Percentiles rank a stretch among this genome's conserved stretches.
Conservation (phyloP, 768 basidiomycete genomes). For the Phaeotremella skinneri region DNA sequence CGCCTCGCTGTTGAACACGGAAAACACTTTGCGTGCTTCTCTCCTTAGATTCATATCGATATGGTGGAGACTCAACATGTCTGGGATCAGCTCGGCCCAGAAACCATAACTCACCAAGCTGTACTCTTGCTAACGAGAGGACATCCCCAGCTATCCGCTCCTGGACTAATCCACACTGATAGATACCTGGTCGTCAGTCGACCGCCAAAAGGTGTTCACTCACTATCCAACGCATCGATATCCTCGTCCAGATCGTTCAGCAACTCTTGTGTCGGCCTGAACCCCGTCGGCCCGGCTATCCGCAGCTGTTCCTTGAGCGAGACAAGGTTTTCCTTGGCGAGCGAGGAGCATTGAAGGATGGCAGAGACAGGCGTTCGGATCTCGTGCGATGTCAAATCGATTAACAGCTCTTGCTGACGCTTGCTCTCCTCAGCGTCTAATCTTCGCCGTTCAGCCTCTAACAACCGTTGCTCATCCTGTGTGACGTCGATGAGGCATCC, state of each 20-base stretch:
- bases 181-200: conserved; percentile 22
- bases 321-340: conserved; percentile 44
- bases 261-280: conserved; percentile 34
- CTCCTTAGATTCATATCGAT: conserved; percentile 47
- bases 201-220: conserved; percentile 11
- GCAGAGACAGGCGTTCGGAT: conserved; percentile 51
- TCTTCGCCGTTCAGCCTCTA: conserved; percentile 38
- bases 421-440: conserved; percentile 46
- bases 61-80: conserved; percentile 46
- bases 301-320: conserved; percentile 35
- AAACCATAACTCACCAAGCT: conserved; percentile 18
- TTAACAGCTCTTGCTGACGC: conserved; percentile 50
- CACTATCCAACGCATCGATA: conserved; percentile 49
- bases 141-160: conserved; percentile 50
- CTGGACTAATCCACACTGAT: conserved; percentile 43
- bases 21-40: conserved; percentile 44
- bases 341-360: conserved; percentile 48
- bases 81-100: conserved; percentile 7
- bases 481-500: conserved; percentile 45
- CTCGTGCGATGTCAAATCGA: conserved; percentile 52
- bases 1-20: conserved; percentile 50
- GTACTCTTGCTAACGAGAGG: conserved; percentile 41
- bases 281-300: conserved; percentile 17
- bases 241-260: conserved; percentile 47
- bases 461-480: conserved; percentile 38